Evolutionary conservation across 306 rosid genomes (phyloP).

Genomic region (Rosa chinensis): DNA sequence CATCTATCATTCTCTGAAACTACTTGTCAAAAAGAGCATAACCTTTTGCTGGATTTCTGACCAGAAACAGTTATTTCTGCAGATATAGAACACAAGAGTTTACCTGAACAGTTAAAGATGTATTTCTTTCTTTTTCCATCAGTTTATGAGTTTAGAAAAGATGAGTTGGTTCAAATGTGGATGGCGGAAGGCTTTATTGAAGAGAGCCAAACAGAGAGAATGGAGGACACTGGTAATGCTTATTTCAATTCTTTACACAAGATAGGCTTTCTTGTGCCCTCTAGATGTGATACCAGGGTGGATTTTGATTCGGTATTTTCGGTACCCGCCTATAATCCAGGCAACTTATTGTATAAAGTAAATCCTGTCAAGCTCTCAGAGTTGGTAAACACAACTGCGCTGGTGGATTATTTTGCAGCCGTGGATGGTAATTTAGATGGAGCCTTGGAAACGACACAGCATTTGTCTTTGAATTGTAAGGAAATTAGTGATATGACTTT

Average conservation of each 20-base stretch:
- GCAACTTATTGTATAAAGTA: conserved; percentile 2
- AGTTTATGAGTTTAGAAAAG: conserved; percentile 10
- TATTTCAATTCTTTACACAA: not conserved
- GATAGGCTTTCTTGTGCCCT: not conserved
- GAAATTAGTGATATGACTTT: not conserved
- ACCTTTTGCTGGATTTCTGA: not conserved
- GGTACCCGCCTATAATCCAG: too few relatives aligned
- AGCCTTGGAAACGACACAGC: not conserved
- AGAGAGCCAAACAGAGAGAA: not conserved
- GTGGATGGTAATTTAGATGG: not conserved
- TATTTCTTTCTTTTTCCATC: conserved; percentile 21
- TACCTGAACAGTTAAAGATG: not conserved
- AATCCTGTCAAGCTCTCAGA: not conserved
- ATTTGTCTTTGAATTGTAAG: conserved; percentile 11
- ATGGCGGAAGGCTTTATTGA: conserved; percentile 11
- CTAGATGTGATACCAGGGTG: not conserved
- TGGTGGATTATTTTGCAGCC: not conserved
- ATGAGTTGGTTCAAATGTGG: conserved; percentile 21
- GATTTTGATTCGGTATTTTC: not conserved
- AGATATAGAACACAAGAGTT: not conserved
- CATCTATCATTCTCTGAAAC: not conserved
- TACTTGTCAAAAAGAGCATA: too few relatives aligned
- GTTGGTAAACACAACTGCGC: not conserved
- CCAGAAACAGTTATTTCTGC: too few relatives aligned
- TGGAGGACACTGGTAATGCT: not conserved